Evolutionary conservation across 2,329 filamentous ascomycete genomes (phyloP).

Genomic region (Ophiostoma quercus): DNA sequence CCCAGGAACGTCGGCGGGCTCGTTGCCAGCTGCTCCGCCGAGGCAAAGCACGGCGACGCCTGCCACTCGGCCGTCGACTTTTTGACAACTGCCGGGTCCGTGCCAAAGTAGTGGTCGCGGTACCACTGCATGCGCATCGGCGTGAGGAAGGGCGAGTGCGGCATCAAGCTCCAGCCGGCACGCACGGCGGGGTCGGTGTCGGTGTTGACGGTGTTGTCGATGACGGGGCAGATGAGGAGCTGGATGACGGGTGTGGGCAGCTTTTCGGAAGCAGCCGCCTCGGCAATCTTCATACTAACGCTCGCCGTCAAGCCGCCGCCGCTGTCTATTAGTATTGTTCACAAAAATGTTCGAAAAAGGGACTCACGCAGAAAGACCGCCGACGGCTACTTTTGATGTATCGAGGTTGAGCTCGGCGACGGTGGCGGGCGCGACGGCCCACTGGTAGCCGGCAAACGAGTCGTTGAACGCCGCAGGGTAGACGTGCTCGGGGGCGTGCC

Average conservation of each 20-base stretch:
- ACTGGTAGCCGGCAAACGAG: slow-evolving; percentile 44
- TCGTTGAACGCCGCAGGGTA: slow-evolving; percentile 55
- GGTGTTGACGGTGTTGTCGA: slow-evolving; percentile 51
- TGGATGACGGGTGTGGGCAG: slow-evolving; percentile 36
- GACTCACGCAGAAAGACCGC: slow-evolving; percentile 31
- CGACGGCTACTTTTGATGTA: slow-evolving; percentile 29
- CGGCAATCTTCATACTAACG: slow-evolving; percentile 15
- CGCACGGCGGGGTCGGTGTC: slow-evolving; percentile 30
- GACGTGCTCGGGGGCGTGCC: slow-evolving; percentile 52
- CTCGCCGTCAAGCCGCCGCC: slow-evolving; percentile 20
- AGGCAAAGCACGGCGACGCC: slow-evolving; percentile 30
- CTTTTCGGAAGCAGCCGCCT: background rate
- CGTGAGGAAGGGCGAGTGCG: slow-evolving; percentile 42
- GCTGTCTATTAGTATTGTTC: too few species aligned
- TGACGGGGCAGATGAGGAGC: slow-evolving; percentile 53
- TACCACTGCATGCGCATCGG: slow-evolving; percentile 56
- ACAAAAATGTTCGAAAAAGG: too few species aligned
- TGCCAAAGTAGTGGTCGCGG: slow-evolving; percentile 51
- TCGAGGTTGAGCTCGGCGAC: slow-evolving; percentile 35
- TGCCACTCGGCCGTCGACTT: slow-evolving; percentile 38
- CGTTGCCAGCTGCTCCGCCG: slow-evolving; percentile 49
- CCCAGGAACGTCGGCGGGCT: slow-evolving; percentile 49
- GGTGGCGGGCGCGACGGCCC: slow-evolving; percentile 10
- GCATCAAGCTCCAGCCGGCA: slow-evolving; percentile 39
- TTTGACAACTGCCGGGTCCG: slow-evolving; percentile 31